Evolutionary conservation across 345 rosid species (phyloP).

Genomic region (Aethionema arabicum): DNA sequence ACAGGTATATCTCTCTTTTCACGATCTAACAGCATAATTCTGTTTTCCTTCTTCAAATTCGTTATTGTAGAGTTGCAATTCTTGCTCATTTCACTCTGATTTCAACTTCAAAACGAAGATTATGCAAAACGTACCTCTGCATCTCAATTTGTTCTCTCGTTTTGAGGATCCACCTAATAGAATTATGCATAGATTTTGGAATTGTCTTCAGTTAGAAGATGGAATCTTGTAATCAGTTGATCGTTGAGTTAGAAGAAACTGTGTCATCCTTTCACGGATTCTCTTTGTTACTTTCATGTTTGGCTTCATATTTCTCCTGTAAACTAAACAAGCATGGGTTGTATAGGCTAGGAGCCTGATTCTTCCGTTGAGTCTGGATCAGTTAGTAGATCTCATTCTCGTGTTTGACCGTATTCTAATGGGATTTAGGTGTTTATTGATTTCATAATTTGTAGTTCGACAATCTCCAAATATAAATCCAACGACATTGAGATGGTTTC

Average conservation of each 20-base stretch:
- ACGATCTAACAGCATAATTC: not conserved
- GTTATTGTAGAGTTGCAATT: not conserved
- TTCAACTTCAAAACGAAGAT: too few relatives aligned
- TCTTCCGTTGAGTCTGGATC: not conserved
- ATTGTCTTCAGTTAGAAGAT: not conserved
- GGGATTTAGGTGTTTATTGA: not conserved
- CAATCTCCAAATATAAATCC: not conserved
- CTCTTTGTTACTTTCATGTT: not conserved
- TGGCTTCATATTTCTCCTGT: not conserved
- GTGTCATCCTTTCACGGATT: not conserved
- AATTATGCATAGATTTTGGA: not conserved
- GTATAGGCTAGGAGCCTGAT: not conserved
- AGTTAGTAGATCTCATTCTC: too few relatives aligned
- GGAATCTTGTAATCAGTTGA: slow-evolving; percentile 4
- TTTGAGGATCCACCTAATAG: not conserved
- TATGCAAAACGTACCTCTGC: not conserved
- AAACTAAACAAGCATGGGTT: not conserved
- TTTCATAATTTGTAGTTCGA: not conserved
- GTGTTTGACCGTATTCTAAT: not conserved
- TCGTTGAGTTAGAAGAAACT: not conserved
- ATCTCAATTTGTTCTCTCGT: slow-evolving; percentile 5
- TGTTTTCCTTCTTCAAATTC: not conserved
- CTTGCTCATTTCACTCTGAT: not conserved
- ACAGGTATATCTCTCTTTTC: slow-evolving; percentile 42
- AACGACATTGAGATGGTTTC: not conserved